phyloP scores from a whole-genome alignment of 2,329 filamentous ascomycete species.

The Rugonectria rugulosa region DNA sequence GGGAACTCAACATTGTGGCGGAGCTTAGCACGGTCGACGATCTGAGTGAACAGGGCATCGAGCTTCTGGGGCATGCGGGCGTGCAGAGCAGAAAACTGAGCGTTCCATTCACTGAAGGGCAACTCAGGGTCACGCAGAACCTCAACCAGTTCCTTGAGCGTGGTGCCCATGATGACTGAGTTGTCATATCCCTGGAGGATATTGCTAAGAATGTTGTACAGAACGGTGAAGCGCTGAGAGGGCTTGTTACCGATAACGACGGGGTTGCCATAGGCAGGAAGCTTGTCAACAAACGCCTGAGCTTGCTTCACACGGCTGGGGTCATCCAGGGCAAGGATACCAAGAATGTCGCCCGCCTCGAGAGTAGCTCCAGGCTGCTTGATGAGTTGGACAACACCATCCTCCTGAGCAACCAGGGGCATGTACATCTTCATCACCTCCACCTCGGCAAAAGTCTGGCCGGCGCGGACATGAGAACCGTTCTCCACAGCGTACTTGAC shows the following conservation, averaged over 20 bases:
- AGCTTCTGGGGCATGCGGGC: conserved; percentile 96
- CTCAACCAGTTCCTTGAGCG: conserved; percentile 86
- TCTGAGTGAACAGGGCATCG: conserved; percentile 80
- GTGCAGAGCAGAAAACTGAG: conserved; percentile 95
- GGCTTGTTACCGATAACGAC: conserved; percentile 91
- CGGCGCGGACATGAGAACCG: conserved; percentile 89
- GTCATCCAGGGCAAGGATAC: conserved; percentile 94
- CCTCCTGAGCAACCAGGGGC: conserved; percentile 93
- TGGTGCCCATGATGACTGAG: conserved; percentile 91
- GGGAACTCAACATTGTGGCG: conserved; percentile 84
- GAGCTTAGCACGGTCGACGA: conserved; percentile 82
- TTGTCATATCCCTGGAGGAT: conserved; percentile 96
- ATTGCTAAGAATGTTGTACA: conserved; percentile 81
- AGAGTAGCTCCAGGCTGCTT: conserved; percentile 99
- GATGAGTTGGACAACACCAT: conserved; percentile 96
- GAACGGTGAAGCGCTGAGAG: conserved; percentile 81
- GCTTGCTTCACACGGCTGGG: conserved; percentile 96
- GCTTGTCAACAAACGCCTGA: conserved; percentile 88
- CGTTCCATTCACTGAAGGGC: conserved; percentile 95
- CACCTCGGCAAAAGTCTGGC: conserved; percentile 93
- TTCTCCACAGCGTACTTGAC: conserved; percentile 98
- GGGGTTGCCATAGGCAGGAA: conserved; percentile 86
- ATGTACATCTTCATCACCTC: conserved; percentile 99
- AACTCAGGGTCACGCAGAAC: conserved; percentile 90
- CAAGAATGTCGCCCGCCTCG: conserved; percentile 97